phyloP scores from a whole-genome alignment of 805 yeast species.

The Cephaloascus albidus region DNA sequence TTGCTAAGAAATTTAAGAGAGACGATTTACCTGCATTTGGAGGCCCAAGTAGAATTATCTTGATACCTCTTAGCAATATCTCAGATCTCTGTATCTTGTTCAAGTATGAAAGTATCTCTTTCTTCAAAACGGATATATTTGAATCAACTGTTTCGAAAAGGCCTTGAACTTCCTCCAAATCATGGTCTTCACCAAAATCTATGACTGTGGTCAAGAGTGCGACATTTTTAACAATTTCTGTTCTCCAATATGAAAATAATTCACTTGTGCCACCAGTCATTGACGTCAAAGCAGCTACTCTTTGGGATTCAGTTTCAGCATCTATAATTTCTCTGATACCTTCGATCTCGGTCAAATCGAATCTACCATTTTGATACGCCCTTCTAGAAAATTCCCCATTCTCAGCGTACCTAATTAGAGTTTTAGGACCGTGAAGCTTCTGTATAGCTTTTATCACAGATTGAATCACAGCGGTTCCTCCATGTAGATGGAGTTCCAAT shows the following conservation, averaged over 20 bases:
- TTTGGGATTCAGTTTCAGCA: conserved; percentile 88
- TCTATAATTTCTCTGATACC: conserved; percentile 84
- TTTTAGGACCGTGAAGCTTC: conserved; percentile 34
- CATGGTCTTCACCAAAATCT: conserved; percentile 94
- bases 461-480: conserved; percentile 78
- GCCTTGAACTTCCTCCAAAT: conserved; percentile 52
- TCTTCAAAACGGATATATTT: conserved; percentile 29
- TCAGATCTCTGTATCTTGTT: conserved; percentile 45
- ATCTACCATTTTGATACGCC: conserved; percentile 75
- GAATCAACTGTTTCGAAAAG: conserved; percentile 41
- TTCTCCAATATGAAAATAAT: conserved; percentile 59
- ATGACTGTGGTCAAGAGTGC: conserved; percentile 81
- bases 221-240: conserved; percentile 48
- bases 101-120: conserved; percentile 35
- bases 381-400: conserved; percentile 88
- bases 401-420: conserved; percentile 69
- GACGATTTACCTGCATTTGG: conserved; percentile 98
- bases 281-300: conserved; percentile 64
- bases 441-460: conserved; percentile 60
- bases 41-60: conserved; percentile 71
- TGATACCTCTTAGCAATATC: conserved; percentile 63
- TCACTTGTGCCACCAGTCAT: conserved; percentile 59
- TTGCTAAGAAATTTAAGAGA: conserved; percentile 63
- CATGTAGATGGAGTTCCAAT: conserved; percentile 86
- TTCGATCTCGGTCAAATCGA: conserved; percentile 85